A percentile compares a stretch with the other conserved stretches of the same genome.
phyloP scores from a whole-genome alignment of 257 asterid genomes.

The Handroanthus guayacan region DNA sequence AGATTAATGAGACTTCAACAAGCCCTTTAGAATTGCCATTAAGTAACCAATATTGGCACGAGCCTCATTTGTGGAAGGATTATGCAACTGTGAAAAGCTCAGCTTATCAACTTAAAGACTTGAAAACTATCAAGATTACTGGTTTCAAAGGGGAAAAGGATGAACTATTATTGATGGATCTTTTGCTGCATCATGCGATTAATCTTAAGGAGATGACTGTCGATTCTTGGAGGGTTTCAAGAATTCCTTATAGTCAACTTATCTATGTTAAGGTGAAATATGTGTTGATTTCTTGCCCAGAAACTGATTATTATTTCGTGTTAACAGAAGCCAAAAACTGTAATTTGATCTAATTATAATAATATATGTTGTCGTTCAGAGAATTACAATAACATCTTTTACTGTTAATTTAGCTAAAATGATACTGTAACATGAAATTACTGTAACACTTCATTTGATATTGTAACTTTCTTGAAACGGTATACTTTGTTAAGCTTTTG shows the following conservation, averaged over 20 bases:
- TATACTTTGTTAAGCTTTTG: no score
- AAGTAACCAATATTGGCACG: slow-evolving; percentile 43
- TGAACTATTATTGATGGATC: slow-evolving; percentile 36
- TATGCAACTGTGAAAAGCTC: slow-evolving; percentile 40
- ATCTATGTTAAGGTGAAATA: neutral
- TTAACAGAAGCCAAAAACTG: slow-evolving; percentile 13
- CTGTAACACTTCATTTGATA: no score
- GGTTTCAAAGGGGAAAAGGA: slow-evolving; percentile 30
- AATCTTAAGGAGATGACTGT: slow-evolving; percentile 33
- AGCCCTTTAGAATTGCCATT: neutral
- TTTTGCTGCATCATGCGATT: slow-evolving; percentile 34
- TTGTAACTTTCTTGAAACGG: no score
- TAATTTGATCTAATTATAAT: neutral
- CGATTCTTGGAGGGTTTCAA: slow-evolving; percentile 35
- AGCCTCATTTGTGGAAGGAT: slow-evolving; percentile 51
- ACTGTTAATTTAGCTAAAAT: no score
- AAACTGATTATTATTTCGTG: slow-evolving; percentile 2
- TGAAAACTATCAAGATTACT: slow-evolving; percentile 5
- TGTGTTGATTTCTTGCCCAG: neutral
- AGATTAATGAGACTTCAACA: slow-evolving; percentile 9
- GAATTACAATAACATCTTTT: no score
- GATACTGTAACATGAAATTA: no score
- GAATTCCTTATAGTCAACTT: slow-evolving; percentile 31
- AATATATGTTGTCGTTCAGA: no score
- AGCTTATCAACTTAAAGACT: slow-evolving; percentile 27